phyloP scores from a whole-genome alignment of 768 basidiomycete genomes.

The Pisolithus microcarpus region DNA sequence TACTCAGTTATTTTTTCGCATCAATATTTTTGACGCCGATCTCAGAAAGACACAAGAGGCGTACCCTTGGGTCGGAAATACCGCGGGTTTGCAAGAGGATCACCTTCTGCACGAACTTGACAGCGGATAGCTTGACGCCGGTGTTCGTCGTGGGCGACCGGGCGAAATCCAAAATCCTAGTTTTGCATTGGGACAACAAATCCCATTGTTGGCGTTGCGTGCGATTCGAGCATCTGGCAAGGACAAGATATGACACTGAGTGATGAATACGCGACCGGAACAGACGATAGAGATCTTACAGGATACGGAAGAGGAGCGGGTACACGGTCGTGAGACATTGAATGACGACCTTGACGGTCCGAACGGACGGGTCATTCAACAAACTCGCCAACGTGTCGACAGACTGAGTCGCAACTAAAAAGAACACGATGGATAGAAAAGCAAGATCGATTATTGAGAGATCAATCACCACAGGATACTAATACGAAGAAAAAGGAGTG shows the following conservation, averaged over 20 bases:
- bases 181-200: slow-evolving; percentile 56
- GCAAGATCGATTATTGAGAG: slow-evolving; percentile 1
- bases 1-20: slow-evolving; percentile 27
- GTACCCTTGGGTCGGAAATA: slow-evolving; percentile 85
- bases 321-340: slow-evolving; percentile 79
- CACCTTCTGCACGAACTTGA: slow-evolving; percentile 90
- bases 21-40: too few species aligned
- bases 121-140: slow-evolving; percentile 72
- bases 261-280: too few species aligned
- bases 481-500: too few species aligned
- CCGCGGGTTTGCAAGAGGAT: slow-evolving; percentile 88
- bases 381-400: slow-evolving; percentile 67
- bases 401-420: slow-evolving; percentile 66
- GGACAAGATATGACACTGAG: slow-evolving; percentile 12
- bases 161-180: slow-evolving; percentile 64
- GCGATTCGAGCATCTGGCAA: slow-evolving; percentile 63
- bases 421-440: background rate
- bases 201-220: slow-evolving; percentile 69
- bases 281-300: slow-evolving; percentile 44
- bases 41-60: background rate
- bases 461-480: slow-evolving; percentile 16
- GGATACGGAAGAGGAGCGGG: slow-evolving; percentile 74
- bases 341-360: slow-evolving; percentile 70
- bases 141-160: slow-evolving; percentile 44
- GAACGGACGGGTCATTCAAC: slow-evolving; percentile 56